Base-by-base conservation (phyloP, 495 filamentous ascomycete species). In the Aspergillus nidulans region DNA sequence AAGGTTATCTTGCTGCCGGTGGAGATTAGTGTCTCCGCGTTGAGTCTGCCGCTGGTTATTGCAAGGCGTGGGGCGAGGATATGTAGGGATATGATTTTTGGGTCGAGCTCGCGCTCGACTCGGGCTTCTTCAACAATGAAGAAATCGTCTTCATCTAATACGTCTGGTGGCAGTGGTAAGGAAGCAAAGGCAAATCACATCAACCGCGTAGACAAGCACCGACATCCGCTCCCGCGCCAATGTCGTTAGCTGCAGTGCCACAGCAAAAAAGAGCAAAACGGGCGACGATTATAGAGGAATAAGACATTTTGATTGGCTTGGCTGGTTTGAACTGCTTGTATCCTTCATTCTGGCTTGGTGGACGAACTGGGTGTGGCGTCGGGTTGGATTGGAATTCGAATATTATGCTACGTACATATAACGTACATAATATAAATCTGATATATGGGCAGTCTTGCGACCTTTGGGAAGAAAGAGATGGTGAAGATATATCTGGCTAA, bases 1-100 rank as follows among this genome's bases (percentile, higher is more conserved):
- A 63, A 68, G 1, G 63, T 62, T 16, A 28, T 71, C 12, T 53
- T 70, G 1, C 39, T 73, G 10, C 71, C 71, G 0, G 36, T 50
- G 6, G 69, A 69, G 43, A 38, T 71, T 12, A 51, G 57, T 36
- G 13, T 71, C 19, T 63, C 65, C 3, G 19, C 70, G 16, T 41
- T 57, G 1, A 50, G 54, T 19, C 46, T 74, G 1, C 72, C 72
- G 4, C 57, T 61, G 3, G 62, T 62, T 0, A 51, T 61, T 13
- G 53, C 48, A 5, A 58, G 42, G 18, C 49, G 57, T 16, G 69
- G 63, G 51, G 39, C 69, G 25, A 25, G 43, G 0, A 48, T 52
- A 15, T 58, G 40, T 12, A 50, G 45, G 42, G 59, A 53, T 5
- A 56, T 65, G 23, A 2, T 67, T 13, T 45, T 61, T 12, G 28